phyloP scores from a whole-genome alignment of 176 grass and related monocot species.

The Musa schizocarpa region DNA sequence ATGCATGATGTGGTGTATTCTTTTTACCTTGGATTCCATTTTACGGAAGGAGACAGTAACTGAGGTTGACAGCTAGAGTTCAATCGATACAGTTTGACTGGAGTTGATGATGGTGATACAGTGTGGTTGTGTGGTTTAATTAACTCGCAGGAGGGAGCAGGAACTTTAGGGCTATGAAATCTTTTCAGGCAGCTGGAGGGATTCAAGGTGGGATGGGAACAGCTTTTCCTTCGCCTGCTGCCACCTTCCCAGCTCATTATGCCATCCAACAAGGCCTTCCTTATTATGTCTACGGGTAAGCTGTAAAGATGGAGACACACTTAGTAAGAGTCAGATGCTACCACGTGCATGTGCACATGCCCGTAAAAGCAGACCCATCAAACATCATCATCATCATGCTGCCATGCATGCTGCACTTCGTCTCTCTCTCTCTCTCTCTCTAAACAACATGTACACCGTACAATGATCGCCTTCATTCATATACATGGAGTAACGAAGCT shows the following conservation, averaged over 20 bases:
- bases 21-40: constrained; percentile 1
- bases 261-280: constrained; percentile 21
- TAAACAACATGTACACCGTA: neutral
- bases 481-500: too few relatives aligned
- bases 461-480: too few relatives aligned
- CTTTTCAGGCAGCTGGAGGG: constrained; percentile 14
- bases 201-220: constrained; percentile 10
- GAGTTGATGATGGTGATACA: neutral
- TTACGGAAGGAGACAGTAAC: neutral
- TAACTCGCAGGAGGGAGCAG: constrained; percentile 9
- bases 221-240: constrained; percentile 17
- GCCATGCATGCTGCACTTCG: neutral
- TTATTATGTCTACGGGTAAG: constrained; percentile 21
- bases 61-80: neutral
- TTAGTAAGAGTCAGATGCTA: neutral
- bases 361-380: neutral
- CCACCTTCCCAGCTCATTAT: constrained; percentile 13
- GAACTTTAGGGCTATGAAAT: constrained; percentile 23
- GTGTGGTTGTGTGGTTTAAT: neutral
- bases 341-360: neutral
- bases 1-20: neutral
- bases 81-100: neutral
- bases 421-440: neutral
- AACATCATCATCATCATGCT: neutral
- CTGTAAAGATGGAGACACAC: neutral